Percentiles rank a stretch among this genome's conserved stretches.
Evolutionary conservation across 257 asterid species (phyloP).

Genomic region (Solanum lignicaule): DNA sequence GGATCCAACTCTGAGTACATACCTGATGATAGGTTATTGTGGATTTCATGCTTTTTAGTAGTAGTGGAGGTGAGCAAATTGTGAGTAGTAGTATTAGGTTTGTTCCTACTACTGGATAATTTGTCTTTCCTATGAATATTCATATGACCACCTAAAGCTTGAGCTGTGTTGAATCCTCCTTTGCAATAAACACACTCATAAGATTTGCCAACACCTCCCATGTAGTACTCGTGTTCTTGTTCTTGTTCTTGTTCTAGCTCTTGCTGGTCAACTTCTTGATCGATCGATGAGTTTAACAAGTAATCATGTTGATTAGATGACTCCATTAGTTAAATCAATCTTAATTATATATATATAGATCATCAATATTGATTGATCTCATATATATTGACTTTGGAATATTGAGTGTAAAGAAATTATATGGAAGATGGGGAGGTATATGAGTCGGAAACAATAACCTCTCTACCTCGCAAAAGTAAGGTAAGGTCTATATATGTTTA

Average conservation of each 20-base stretch:
- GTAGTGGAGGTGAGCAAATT: neutral
- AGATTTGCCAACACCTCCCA: conserved; percentile 37
- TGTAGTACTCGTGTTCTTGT: neutral
- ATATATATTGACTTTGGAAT: neutral
- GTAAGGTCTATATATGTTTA: neutral
- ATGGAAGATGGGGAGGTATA: neutral
- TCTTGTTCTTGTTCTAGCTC: conserved; percentile 1
- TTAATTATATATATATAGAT: neutral
- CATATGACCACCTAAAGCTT: conserved; percentile 88
- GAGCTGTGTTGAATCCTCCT: conserved; percentile 76
- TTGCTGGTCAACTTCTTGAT: conserved; percentile 6
- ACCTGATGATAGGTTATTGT: neutral
- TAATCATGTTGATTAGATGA: conserved; percentile 16
- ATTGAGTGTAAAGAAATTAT: neutral
- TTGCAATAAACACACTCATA: conserved; percentile 76
- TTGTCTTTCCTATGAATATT: conserved; percentile 65
- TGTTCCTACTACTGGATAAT: conserved; percentile 15
- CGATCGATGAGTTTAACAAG: conserved; percentile 3
- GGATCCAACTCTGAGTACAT: neutral
- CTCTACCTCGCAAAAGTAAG: neutral
- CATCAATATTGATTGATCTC: neutral
- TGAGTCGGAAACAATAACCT: neutral
- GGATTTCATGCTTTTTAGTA: neutral
- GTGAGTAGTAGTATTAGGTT: conserved; percentile 5
- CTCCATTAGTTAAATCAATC: conserved; percentile 14